phyloP scores from a whole-genome alignment of 768 basidiomycete genomes.

The Kwoniella sp. region DNA sequence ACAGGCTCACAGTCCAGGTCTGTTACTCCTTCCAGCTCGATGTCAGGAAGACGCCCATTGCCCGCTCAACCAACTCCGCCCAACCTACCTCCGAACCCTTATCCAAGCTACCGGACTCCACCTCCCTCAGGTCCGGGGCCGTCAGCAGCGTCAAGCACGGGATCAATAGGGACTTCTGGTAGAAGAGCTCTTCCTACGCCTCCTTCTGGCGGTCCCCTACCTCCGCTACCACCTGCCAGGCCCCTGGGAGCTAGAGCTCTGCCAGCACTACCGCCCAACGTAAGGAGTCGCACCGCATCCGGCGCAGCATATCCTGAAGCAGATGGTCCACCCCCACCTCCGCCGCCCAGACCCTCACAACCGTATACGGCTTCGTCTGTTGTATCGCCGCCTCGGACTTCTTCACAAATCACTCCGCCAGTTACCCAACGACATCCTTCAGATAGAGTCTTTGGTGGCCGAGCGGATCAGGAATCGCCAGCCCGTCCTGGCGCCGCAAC shows the following conservation, averaged over 20 bases:
- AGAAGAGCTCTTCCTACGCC: constrained; percentile 32
- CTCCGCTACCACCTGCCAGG: constrained; percentile 27
- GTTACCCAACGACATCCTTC: constrained; percentile 3
- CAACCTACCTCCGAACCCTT: constrained; percentile 13
- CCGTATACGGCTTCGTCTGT: constrained; percentile 13
- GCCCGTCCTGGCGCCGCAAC: neutral
- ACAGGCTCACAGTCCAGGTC: neutral
- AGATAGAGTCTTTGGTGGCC: neutral
- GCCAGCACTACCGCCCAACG: constrained; percentile 22
- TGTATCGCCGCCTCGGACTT: constrained; percentile 7
- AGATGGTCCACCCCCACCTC: constrained; percentile 16
- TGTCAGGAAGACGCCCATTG: constrained; percentile 23
- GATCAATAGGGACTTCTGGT: constrained; percentile 20
- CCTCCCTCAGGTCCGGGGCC: neutral
- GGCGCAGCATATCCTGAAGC: neutral
- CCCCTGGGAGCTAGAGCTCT: constrained; percentile 23
- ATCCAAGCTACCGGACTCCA: constrained; percentile 5
- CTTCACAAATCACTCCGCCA: constrained; percentile 1
- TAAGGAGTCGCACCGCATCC: neutral
- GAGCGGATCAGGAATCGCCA: neutral
- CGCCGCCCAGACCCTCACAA: constrained; percentile 14
- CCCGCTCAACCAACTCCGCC: constrained; percentile 26
- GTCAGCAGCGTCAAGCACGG: constrained; percentile 5
- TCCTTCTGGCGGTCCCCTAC: constrained; percentile 18
- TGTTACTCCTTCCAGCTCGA: constrained; percentile 6